Conservation (phyloP, 768 basidiomycete species). For the Paxillus rubicundulus region DNA sequence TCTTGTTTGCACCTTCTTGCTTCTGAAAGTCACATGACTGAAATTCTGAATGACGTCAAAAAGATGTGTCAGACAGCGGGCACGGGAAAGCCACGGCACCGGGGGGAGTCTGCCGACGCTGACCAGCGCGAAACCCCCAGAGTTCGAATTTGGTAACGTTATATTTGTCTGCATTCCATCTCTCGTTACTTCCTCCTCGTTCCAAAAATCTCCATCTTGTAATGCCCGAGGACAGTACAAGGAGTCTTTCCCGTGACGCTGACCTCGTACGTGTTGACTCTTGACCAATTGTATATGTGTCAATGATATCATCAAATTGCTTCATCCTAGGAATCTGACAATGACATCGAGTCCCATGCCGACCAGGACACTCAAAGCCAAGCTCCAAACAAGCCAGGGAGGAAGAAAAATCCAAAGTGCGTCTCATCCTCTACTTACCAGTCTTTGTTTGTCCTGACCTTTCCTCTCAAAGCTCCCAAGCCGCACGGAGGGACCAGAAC, state of each 20-base stretch:
- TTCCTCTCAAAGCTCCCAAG: conserved; percentile 63
- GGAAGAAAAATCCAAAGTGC: conserved; percentile 90
- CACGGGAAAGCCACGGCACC: background rate
- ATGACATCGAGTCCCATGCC: conserved; percentile 56
- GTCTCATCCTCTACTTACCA: conserved; percentile 19
- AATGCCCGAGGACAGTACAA: conserved; percentile 53
- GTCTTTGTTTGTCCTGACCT: conserved; percentile 14
- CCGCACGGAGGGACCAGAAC: conserved; percentile 85
- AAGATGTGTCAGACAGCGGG: conserved; percentile 19
- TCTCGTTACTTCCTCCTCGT: conserved; percentile 2
- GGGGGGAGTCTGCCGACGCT: conserved; percentile 3
- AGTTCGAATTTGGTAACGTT: background rate
- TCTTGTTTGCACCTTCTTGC: too few species aligned
- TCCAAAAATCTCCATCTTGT: conserved; percentile 14
- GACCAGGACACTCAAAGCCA: conserved; percentile 21
- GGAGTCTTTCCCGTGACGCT: conserved; percentile 62
- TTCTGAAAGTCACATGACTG: too few species aligned
- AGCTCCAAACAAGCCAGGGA: conserved; percentile 47
- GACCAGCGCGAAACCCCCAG: background rate
- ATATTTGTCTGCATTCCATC: conserved; percentile 17
- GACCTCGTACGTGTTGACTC: conserved; percentile 40
- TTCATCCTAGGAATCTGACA: conserved; percentile 58
- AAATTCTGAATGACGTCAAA: conserved; percentile 4
- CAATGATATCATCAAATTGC: conserved; percentile 5
- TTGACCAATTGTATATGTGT: conserved; percentile 11